A percentile compares a stretch with the other conserved stretches of the same genome.
Conservation (phyloP, 23 red algal genomes). For the Gracilaria gracilis region DNA sequence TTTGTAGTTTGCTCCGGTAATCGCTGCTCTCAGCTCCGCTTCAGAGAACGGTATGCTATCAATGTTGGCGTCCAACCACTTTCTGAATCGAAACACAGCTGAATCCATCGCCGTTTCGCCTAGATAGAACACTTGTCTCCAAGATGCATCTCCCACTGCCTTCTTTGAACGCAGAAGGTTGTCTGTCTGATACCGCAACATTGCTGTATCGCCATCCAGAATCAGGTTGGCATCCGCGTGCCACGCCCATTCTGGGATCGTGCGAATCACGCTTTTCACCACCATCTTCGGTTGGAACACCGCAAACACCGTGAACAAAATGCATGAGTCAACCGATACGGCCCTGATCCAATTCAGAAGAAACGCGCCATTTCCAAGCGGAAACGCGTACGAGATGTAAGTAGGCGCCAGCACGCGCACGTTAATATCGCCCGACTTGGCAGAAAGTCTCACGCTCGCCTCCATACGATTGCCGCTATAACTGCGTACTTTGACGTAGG, state of each 20-base stretch:
- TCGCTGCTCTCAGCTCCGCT: background rate
- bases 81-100: conserved; percentile 39
- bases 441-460: background rate
- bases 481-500: background rate
- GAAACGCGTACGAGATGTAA: background rate
- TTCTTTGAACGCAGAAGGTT: background rate
- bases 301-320: background rate
- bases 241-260: conserved; percentile 35
- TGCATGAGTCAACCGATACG: background rate
- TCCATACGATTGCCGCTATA: no score
- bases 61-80: conserved; percentile 18
- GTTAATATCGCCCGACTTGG: no score
- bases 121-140: conserved; percentile 35
- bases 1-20: background rate
- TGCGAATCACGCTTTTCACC: background rate
- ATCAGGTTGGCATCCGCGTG: conserved; percentile 48
- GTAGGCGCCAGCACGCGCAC: background rate
- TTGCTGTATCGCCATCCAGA: conserved; percentile 42
- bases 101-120: conserved; percentile 15
- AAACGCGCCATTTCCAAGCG: background rate
- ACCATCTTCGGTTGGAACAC: background rate
- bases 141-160: background rate
- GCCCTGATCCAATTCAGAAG: conserved; percentile 24
- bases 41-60: conserved; percentile 44
- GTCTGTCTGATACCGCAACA: conserved; percentile 37